These are phyloP conservation scores for Exutisphaerella laricina DNA, from an alignment of 2,329 filamentous ascomycete species.

Conservation along the genomic window DNA sequence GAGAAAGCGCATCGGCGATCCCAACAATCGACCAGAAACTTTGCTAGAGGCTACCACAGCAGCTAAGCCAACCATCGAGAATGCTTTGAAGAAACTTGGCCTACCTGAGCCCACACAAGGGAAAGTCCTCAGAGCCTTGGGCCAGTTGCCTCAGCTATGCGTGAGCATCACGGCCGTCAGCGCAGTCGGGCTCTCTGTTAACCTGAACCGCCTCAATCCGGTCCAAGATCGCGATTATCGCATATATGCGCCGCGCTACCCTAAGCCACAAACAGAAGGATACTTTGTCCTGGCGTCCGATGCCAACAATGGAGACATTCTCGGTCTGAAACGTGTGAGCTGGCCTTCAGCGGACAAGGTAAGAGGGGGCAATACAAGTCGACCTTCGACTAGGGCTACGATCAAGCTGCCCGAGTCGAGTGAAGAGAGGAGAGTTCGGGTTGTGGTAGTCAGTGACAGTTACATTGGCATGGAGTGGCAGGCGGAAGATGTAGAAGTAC, in stretches of 20 bases:
- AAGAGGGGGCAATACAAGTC: constrained; percentile 31
- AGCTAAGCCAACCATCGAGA: constrained; percentile 29
- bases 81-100: constrained; percentile 45
- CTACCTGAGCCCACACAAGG: constrained; percentile 43
- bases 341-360: constrained; percentile 52
- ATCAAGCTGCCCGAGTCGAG: constrained; percentile 56
- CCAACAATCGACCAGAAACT: constrained; percentile 28
- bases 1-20: constrained; percentile 39
- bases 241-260: constrained; percentile 83
- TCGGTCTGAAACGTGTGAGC: constrained; percentile 78
- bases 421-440: constrained; percentile 59
- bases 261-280: constrained; percentile 89
- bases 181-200: constrained; percentile 57
- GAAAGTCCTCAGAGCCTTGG: constrained; percentile 55
- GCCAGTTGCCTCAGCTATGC: constrained; percentile 63
- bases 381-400: constrained; percentile 50
- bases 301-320: constrained; percentile 62
- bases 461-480: constrained; percentile 72
- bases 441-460: constrained; percentile 76
- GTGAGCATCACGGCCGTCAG: constrained; percentile 58
- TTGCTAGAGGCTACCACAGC: constrained; percentile 39
- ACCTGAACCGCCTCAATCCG: constrained; percentile 62
- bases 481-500: constrained; percentile 48
- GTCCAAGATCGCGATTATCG: constrained; percentile 60
- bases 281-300: constrained; percentile 81